Percentiles rank a stretch among this genome's conserved stretches.
These are phyloP conservation scores for Pichia kluyveri DNA, from an alignment of 805 yeast genomes.

Conservation along the genomic window DNA sequence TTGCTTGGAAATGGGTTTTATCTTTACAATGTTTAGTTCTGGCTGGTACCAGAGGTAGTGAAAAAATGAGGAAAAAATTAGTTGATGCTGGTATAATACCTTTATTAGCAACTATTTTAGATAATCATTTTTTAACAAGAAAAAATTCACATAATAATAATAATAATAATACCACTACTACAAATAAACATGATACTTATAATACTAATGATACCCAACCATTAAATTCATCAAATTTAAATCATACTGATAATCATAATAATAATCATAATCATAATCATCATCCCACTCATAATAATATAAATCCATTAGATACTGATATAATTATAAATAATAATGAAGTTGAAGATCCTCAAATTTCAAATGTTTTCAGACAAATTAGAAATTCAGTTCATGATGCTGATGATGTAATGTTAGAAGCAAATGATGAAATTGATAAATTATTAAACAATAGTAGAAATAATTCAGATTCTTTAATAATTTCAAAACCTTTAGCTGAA, in stretches of 20 bases:
- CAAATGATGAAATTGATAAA: conserved; percentile 20
- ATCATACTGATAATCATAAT: not conserved
- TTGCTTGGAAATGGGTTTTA: conserved; percentile 96
- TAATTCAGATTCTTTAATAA: not conserved
- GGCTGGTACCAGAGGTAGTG: conserved; percentile 90
- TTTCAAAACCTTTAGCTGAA: conserved; percentile 11
- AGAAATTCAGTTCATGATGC: conserved; percentile 20
- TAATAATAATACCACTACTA: not conserved
- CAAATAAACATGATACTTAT: not conserved
- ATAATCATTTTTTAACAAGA: conserved; percentile 53
- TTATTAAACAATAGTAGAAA: conserved; percentile 1
- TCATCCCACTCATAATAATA: not conserved
- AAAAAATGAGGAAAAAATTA: conserved; percentile 70
- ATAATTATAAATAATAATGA: not conserved
- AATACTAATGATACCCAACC: not conserved
- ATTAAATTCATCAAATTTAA: not conserved
- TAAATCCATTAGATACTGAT: not conserved
- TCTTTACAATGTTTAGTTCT: conserved; percentile 88
- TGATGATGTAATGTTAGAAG: conserved; percentile 20
- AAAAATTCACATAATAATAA: conserved; percentile 11
- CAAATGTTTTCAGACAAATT: conserved; percentile 20
- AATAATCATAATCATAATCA: not conserved
- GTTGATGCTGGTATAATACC: conserved; percentile 91
- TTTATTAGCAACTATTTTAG: conserved; percentile 82
- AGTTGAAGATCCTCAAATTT: conserved; percentile 14